phyloP scores from a whole-genome alignment of 192 early-diverging fungal species.

The Coemansia sp. region DNA sequence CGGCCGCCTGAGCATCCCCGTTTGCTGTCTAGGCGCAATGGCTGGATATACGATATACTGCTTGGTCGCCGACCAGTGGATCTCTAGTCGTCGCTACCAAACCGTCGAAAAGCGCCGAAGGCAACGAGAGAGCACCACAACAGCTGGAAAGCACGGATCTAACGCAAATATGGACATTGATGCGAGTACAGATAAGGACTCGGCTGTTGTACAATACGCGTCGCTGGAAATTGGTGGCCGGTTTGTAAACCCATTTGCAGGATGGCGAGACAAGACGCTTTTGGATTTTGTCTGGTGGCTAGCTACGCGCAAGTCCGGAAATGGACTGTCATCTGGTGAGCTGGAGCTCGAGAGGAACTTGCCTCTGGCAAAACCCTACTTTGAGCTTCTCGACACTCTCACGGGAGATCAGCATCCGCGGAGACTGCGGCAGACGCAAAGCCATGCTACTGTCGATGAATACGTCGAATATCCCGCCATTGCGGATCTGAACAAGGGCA shows the following conservation, averaged over 20 bases:
- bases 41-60: constrained; percentile 41
- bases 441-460: background rate
- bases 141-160: background rate
- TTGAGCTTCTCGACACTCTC: constrained; percentile 27
- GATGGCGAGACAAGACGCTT: constrained; percentile 57
- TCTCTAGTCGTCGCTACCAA: constrained; percentile 26
- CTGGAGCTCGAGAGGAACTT: constrained; percentile 23
- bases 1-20: constrained; percentile 23
- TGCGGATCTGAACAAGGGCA: constrained; percentile 17
- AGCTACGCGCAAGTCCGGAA: constrained; percentile 38
- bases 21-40: constrained; percentile 46
- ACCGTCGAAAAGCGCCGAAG: constrained; percentile 24
- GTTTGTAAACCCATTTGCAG: constrained; percentile 55
- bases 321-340: constrained; percentile 39
- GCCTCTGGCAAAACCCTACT: constrained; percentile 40
- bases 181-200: background rate
- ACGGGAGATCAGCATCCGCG: background rate
- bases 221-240: constrained; percentile 51
- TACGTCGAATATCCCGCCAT: constrained; percentile 18
- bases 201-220: background rate
- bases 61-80: constrained; percentile 42
- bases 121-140: background rate
- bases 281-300: constrained; percentile 56
- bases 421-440: background rate
- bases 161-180: background rate